Conservation (phyloP, 371 early-diverging fungal genomes). For the Rhizopus microsporus region DNA sequence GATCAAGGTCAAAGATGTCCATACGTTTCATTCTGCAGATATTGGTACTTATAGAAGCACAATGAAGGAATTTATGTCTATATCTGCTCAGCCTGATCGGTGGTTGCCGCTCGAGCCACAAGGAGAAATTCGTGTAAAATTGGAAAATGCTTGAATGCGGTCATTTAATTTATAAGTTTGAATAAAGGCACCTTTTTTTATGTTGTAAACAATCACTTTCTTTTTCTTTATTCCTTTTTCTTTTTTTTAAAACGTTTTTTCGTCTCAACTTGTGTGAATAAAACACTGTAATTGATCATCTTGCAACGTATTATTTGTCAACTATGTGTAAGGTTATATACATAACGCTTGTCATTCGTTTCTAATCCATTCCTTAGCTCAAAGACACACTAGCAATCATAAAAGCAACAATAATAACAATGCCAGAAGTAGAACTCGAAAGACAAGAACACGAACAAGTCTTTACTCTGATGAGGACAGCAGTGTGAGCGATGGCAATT, state of each 20-base stretch:
- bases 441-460: neutral
- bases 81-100: slow-evolving; percentile 29
- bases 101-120: slow-evolving; percentile 43
- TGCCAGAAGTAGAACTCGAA: neutral
- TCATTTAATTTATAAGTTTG: neutral
- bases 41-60: slow-evolving; percentile 57
- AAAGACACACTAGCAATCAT: slow-evolving; percentile 15
- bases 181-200: too few species aligned
- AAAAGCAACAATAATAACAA: slow-evolving; percentile 13
- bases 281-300: too few species aligned
- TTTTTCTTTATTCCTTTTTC: slow-evolving; percentile 2
- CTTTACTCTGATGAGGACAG: slow-evolving; percentile 36
- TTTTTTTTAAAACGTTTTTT: neutral
- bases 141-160: slow-evolving; percentile 20
- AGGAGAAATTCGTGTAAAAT: slow-evolving; percentile 39
- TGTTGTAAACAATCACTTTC: neutral
- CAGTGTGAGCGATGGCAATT: slow-evolving; percentile 58
- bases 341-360: neutral
- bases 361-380: slow-evolving; percentile 5
- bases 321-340: neutral
- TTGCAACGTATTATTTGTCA: neutral
- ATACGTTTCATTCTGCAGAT: slow-evolving; percentile 62
- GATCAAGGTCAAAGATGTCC: slow-evolving; percentile 67
- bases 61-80: slow-evolving; percentile 47
- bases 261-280: neutral